phyloP scores from a whole-genome alignment of 1,139 yeast genomes.

The Taphrina confusa region DNA sequence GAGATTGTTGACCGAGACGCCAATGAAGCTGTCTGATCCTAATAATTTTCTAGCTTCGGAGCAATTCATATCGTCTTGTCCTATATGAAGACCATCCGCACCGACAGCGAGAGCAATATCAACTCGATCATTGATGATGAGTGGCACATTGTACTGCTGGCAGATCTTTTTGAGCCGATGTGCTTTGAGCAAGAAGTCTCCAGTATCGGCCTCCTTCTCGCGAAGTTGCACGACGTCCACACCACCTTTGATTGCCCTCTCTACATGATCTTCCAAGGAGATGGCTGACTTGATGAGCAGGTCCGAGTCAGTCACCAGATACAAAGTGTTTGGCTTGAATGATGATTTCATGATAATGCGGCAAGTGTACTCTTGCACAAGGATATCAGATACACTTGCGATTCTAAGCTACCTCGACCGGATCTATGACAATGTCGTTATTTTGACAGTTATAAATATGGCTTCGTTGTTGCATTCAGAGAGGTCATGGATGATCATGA shows the following conservation, averaged over 20 bases:
- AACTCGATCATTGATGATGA: constrained; percentile 82
- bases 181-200: constrained; percentile 67
- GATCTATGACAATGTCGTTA: too few species aligned
- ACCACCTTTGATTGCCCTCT: constrained; percentile 65
- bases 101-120: constrained; percentile 88
- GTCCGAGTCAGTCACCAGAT: constrained; percentile 78
- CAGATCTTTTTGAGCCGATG: constrained; percentile 63
- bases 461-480: too few species aligned
- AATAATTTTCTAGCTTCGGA: constrained; percentile 60
- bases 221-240: constrained; percentile 81
- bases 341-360: neutral
- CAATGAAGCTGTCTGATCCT: constrained; percentile 75
- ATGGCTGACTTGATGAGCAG: constrained; percentile 64
- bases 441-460: too few species aligned
- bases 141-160: constrained; percentile 61
- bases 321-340: constrained; percentile 53
- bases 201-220: constrained; percentile 72
- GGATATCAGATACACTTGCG: too few species aligned
- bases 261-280: constrained; percentile 56
- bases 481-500: too few species aligned
- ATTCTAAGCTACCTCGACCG: too few species aligned
- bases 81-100: constrained; percentile 93
- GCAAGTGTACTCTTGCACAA: too few species aligned
- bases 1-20: constrained; percentile 68
- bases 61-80: constrained; percentile 81